Evolutionary conservation across 1,284 basidiomycete genomes (phyloP), one percentile per base, ranked within the genome.

Genomic region (Sporisorium reilianum): DNA sequence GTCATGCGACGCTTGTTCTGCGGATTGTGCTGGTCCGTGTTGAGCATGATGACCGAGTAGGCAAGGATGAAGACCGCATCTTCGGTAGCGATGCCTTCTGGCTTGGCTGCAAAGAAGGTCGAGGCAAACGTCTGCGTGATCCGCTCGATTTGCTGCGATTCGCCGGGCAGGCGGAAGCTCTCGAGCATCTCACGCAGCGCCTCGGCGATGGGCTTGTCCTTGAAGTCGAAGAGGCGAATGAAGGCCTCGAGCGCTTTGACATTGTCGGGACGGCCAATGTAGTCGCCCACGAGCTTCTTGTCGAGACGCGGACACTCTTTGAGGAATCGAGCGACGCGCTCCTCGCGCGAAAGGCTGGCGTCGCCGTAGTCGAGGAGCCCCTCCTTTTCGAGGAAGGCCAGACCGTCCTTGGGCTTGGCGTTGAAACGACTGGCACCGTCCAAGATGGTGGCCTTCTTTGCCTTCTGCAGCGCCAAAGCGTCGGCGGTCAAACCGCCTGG

Each of bases 1-100:
- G 93, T 89, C 97, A 99, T 99, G 8, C 94, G 90, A 90, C 96
- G 96, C 91, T 96, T 93, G 73, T 96, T 90, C 88, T 97, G 95
- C n/a, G 96, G 95, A 84, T 94, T 98, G 85, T 98, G 96, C 64
- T 91, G 89, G 87, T 99, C 97, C 2, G 97, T 99, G 86, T 99
- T 99, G 63, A 99, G 89, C 94, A 99, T 90, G 85, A 99, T 98
- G 73, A 99, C 91, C 0, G 96, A 97, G 85, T 92, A 99, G 0
- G 96, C 90, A 26, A 99, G 87, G 3, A 99, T 92, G 86, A 97
- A 97, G 23, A 94, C 93, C 1, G 96, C 93, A 85, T 99, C 97
- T 85, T 94, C 90, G 45, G 88, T 92, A 80, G 92, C 93, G 78
- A 99, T 92, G 82, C 95, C 95, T 50, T 89, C 93, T 92, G 96